Evolutionary conservation across 2,329 filamentous ascomycete genomes (phyloP).

Genomic region (Microsporum canis): DNA sequence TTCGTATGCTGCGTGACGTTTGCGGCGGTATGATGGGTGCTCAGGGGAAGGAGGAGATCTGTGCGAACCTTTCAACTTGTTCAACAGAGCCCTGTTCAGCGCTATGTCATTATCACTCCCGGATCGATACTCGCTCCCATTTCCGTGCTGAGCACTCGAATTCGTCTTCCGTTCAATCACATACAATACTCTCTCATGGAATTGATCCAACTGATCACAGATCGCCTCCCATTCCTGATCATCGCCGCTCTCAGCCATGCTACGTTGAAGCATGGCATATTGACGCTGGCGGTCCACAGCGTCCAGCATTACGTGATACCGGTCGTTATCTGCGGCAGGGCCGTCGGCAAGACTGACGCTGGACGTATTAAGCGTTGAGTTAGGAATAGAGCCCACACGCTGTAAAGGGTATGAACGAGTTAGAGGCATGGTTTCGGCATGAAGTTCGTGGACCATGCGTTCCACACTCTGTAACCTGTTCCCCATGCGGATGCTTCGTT

Average conservation of each 20-base stretch:
- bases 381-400: not conserved
- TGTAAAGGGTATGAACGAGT: not conserved
- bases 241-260: slow-evolving; percentile 4
- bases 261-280: slow-evolving; percentile 10
- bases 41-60: not conserved
- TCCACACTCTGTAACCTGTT: not conserved
- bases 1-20: not conserved
- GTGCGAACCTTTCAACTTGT: not conserved
- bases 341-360: not conserved
- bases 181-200: slow-evolving; percentile 11
- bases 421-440: not conserved
- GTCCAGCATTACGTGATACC: slow-evolving; percentile 11
- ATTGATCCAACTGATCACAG: slow-evolving; percentile 11
- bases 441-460: not conserved
- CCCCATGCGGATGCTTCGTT: not conserved
- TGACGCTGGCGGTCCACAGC: slow-evolving; percentile 10
- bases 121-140: not conserved
- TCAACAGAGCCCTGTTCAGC: slow-evolving; percentile 2
- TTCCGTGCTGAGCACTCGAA: slow-evolving; percentile 9
- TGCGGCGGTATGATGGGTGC: not conserved
- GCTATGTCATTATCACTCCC: not conserved
- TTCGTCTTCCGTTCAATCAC: slow-evolving; percentile 10
- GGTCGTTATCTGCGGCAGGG: not conserved
- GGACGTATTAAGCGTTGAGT: not conserved
- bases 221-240: slow-evolving; percentile 13